phyloP scores from a whole-genome alignment of 1,284 basidiomycete genomes.

The Grifola frondosa region DNA sequence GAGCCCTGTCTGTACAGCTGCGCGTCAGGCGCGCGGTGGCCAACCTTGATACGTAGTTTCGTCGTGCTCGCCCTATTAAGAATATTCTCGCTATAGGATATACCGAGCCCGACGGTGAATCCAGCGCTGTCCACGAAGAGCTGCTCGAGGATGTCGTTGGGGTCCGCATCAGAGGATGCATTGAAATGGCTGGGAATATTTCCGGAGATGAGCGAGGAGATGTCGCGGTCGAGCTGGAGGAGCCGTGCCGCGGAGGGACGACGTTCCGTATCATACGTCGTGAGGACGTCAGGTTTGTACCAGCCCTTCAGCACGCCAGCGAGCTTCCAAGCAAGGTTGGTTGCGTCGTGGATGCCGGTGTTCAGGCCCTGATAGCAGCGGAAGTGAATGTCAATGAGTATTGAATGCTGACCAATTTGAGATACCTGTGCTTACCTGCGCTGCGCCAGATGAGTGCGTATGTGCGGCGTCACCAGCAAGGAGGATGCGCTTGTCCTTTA shows the following conservation, averaged over 20 bases:
- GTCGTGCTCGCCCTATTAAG: background rate
- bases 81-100: constrained; percentile 7
- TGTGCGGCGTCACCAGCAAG: constrained; percentile 10
- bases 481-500: constrained; percentile 3
- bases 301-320: constrained; percentile 5
- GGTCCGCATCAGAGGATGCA: constrained; percentile 3
- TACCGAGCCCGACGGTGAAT: constrained; percentile 7
- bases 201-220: constrained; percentile 8
- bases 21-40: constrained; percentile 6
- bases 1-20: constrained; percentile 1
- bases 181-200: constrained; percentile 7
- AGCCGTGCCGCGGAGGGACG: constrained; percentile 7
- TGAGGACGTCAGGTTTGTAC: constrained; percentile 2
- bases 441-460: constrained; percentile 6
- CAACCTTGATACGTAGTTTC: background rate
- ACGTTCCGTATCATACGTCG: constrained; percentile 10
- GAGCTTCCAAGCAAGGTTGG: constrained; percentile 14
- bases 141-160: constrained; percentile 1
- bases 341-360: constrained; percentile 9
- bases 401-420: too few relatives aligned
- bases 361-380: constrained; percentile 4
- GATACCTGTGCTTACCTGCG: constrained; percentile 4
- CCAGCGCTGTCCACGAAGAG: constrained; percentile 1
- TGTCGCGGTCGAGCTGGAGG: constrained; percentile 10
- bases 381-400: background rate